phyloP scores from a whole-genome alignment of 768 basidiomycete genomes.

The Boletus edulis region DNA sequence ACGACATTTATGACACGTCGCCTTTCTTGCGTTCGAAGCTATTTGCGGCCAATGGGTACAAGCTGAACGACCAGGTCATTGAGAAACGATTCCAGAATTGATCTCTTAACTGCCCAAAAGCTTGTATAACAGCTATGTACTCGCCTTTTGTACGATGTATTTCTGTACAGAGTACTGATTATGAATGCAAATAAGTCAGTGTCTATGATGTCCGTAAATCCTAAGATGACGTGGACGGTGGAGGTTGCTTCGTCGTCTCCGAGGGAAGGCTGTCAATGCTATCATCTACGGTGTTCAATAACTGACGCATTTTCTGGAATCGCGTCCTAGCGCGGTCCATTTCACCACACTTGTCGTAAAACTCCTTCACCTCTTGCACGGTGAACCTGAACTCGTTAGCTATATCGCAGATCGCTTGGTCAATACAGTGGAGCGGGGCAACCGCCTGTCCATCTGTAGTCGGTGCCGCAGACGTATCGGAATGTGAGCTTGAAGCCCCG shows the following conservation, averaged over 20 bases:
- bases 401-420: slow-evolving; percentile 63
- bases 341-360: slow-evolving; percentile 71
- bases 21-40: slow-evolving; percentile 85
- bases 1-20: slow-evolving; percentile 89
- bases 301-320: slow-evolving; percentile 66
- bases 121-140: neutral
- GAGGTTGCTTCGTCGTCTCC: too few relatives aligned
- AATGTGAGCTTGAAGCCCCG: slow-evolving; percentile 2
- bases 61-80: slow-evolving; percentile 57
- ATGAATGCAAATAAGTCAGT: too few relatives aligned
- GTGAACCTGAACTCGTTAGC: slow-evolving; percentile 71
- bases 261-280: neutral
- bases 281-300: slow-evolving; percentile 31
- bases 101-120: slow-evolving; percentile 8
- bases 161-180: too few relatives aligned
- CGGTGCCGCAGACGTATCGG: slow-evolving; percentile 4
- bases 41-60: slow-evolving; percentile 89
- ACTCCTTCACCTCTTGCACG: slow-evolving; percentile 73
- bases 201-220: too few relatives aligned
- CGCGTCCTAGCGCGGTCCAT: slow-evolving; percentile 61
- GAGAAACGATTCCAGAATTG: slow-evolving; percentile 67
- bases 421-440: slow-evolving; percentile 55
- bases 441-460: slow-evolving; percentile 1
- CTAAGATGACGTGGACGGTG: too few relatives aligned
- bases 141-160: too few relatives aligned